Conservation (phyloP, 2,329 filamentous ascomycete genomes). For the Claviceps maximensis region DNA sequence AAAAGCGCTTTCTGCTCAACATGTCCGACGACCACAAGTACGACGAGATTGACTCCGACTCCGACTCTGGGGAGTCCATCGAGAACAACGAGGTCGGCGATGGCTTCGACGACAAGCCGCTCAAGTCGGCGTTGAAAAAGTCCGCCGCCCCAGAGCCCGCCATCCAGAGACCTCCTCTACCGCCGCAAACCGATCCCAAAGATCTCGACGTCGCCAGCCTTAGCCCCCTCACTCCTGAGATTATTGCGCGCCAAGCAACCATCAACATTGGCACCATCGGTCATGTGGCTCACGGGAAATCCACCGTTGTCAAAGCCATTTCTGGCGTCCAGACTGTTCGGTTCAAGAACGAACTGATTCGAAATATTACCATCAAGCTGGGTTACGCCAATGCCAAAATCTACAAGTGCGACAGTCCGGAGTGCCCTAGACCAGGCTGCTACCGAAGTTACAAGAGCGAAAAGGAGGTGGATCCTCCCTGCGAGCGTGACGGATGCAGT, state of each 20-base stretch:
- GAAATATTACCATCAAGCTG: constrained; percentile 99
- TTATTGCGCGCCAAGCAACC: constrained; percentile 93
- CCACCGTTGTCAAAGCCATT: constrained; percentile 97
- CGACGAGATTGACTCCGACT: constrained; percentile 64
- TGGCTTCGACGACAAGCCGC: constrained; percentile 48
- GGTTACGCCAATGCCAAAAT: constrained; percentile 99
- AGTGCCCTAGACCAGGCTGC: constrained; percentile 88
- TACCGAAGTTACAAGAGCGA: constrained; percentile 97
- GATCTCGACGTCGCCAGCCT: constrained; percentile 72
- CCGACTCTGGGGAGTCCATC: constrained; percentile 51
- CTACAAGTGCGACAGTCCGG: constrained; percentile 90
- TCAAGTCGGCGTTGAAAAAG: constrained; percentile 84
- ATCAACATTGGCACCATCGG: constrained; percentile 99
- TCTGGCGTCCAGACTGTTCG: constrained; percentile 97
- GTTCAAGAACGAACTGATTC: constrained; percentile 99
- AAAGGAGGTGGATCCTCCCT: constrained; percentile 94
- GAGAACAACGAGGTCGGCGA: constrained; percentile 45
- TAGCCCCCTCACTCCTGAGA: constrained; percentile 82
- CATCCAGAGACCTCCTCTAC: constrained; percentile 40
- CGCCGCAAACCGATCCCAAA: constrained; percentile 85
- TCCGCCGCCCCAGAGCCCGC: constrained; percentile 39
- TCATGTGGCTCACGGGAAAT: constrained; percentile 97
- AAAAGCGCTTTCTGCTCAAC: constrained; percentile 11
- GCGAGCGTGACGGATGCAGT: constrained; percentile 80
- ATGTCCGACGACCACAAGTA: constrained; percentile 51